Base-by-base conservation (phyloP, 1,139 yeast genomes). In the Blastobotrys elegans region DNA sequence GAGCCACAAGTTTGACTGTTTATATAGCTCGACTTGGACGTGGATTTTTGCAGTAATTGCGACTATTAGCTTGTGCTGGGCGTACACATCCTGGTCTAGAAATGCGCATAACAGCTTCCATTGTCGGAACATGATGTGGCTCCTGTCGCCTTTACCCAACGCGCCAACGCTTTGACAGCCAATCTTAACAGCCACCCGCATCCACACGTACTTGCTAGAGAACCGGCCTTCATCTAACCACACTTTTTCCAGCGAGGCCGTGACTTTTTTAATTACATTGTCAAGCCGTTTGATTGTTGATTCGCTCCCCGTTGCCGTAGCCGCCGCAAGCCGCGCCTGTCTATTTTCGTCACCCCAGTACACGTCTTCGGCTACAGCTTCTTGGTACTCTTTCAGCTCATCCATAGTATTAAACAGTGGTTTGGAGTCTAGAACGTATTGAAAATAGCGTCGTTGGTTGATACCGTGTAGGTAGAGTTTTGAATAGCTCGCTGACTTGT, bases 1-100 rank as follows among this genome's bases (percentile, higher is more conserved):
- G 8, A 24, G 27, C 6, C 18, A 21, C 21, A 4, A 27, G 24
- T 8, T 45, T 5, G 46, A 22, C 13, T 34, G 16, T 27, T 44
- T 49, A 14, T 44, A 44, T n/a, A 50, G 38, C 31, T 52, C 49
- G 32, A 59, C 50, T 44, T 63, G 67, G 2, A 65, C 48, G 32
- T 58, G 56, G 11, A 62, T 54, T 46, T 63, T 63, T 24, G 65
- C 54, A 10, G 56, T 52, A 18, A 60, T 53, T 4, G 56, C 53
- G 13, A 48, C 51, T 1, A 62, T 59, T 2, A 59, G 50, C 35
- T 59, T 62, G 32, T 55, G 53, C 14, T 44, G 49, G 14, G 58
- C 56, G 21, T 54, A 56, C 4, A 46, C 37, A 2, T 32, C 33
- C 44, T 62, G 66, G 5, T 53, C 49, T 3, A 61, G 41, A 45